Base-by-base conservation (phyloP, 192 early-diverging fungal species). In the Phlyctochytrium arcticum region DNA sequence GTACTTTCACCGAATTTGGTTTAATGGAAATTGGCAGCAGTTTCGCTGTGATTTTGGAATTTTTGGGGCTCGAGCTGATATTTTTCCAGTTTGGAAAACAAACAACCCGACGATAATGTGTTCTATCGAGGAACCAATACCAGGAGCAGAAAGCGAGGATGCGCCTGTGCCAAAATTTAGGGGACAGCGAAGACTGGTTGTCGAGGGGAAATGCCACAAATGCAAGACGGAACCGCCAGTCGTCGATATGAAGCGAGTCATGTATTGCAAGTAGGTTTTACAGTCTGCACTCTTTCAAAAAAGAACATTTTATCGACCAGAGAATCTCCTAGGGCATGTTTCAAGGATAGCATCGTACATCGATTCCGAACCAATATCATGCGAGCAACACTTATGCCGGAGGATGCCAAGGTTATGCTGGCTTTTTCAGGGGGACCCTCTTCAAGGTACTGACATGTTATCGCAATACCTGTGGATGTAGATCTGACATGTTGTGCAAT, bases 381-480 rank as follows among this genome's bases (percentile, higher is more conserved):
- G 54, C 82, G 81, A 36, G 77, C 83, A 6, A 67, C 73, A 32
- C 68, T 75, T 23, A 65, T 72, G 44, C 44, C 65, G 36, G 63
- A 66, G 10, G 73, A 62, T 6, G 83, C 72, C 44, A 89, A 86
- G 44, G 82, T 85, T 9, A 70, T 94, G 70, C 65, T 95, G 15
- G 94, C 93, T 8, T 79, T 91, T 30, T 96, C 94, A 3, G 94
- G 93, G 31, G 94, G 94, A 0, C 69, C 86, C 3, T 84, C 89
- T 5, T 95, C 92, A 8, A 79, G 80, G 89, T 88, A 73, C 65
- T 57, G 24, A 12, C 37, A 27, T 26, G 33, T 31, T 35, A 12
- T 34, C 34, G 34, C 29, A 15, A 34, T 32, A 10, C 15, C 17
- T 12, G 15, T 17, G 24, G 23, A 34, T n/a, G 34, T 1, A 26